A percentile compares a stretch with the other conserved stretches of the same genome.
phyloP scores from a whole-genome alignment of 768 basidiomycete genomes.

The Hygrophorus russula region DNA sequence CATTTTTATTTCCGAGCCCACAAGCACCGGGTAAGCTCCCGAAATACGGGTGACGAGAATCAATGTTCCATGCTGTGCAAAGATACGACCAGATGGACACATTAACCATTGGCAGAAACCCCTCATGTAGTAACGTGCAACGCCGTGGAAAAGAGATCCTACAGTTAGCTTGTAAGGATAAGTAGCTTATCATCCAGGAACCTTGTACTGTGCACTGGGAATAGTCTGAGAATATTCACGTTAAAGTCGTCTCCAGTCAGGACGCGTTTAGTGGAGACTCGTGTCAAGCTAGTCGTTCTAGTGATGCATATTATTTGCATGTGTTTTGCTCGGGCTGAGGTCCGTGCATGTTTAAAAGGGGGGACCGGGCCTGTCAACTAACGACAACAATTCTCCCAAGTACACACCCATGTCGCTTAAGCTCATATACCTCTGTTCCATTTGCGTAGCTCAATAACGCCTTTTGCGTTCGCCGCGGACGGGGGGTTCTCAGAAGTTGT shows the following conservation, averaged over 20 bases:
- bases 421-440: slow-evolving; percentile 20
- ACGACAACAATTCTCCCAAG: slow-evolving; percentile 34
- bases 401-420: slow-evolving; percentile 34
- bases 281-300: too few species aligned
- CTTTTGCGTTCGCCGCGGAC: slow-evolving; percentile 46
- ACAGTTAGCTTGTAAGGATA: not conserved
- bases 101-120: slow-evolving; percentile 30
- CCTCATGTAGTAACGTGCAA: slow-evolving; percentile 15
- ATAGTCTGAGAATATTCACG: too few species aligned
- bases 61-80: too few species aligned
- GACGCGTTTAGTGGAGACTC: too few species aligned
- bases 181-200: not conserved
- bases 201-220: too few species aligned
- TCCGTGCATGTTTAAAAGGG: slow-evolving; percentile 12
- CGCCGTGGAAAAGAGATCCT: not conserved
- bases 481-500: slow-evolving; percentile 28
- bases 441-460: slow-evolving; percentile 36
- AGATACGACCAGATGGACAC: too few species aligned
- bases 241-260: too few species aligned
- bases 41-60: too few species aligned
- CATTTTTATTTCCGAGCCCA: too few species aligned
- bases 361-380: slow-evolving; percentile 38
- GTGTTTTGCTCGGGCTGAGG: too few species aligned
- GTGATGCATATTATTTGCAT: too few species aligned
- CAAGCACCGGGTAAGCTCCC: too few species aligned